Base-by-base conservation (phyloP, 2,329 filamentous ascomycete species). In the Xylaria hypoxylon region DNA sequence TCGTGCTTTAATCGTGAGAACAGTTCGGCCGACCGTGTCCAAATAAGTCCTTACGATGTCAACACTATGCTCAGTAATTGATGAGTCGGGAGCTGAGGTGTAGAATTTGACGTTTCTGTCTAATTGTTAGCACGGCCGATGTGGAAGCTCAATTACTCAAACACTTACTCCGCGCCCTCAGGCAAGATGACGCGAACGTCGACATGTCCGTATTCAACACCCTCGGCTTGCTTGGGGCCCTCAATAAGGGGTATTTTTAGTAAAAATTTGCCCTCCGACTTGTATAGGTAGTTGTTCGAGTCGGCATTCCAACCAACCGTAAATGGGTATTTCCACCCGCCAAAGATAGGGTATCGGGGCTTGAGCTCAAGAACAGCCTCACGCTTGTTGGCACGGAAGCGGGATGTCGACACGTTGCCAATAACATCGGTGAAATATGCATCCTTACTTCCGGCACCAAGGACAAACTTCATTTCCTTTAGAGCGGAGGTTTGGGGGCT, bases 271-370 rank as follows among this genome's bases (percentile, higher is more conserved):
- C 93, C 89, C 28, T 85, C 86, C 51, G 84, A 81, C 47, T 87
- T 84, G 72, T 84, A 87, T 74, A 99, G 78, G 78, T 92, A 96
- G 64, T 87, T 88, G 74, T 89, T 89, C 31, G 96, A 85, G 71
- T 97, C 89, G 59, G 92, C 90, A 82, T 98, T 96, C 96, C 96
- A 99, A 72, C 96, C 96, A 64, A 98, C 90, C 65, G 92, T 93
- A 84, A 98, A 99, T 71, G 92, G 96, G 81, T 97, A 98, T 80
- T 97, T 97, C 96, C 96, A 99, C 67, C 93, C 94, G 67, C 96
- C 96, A 75, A 97, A 99, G 26, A 99, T 80, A n/a, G 96, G 96
- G 80, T 97, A 99, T 59, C 96, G 89, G 22, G 96, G 96, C 84
- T 94, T 96, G 69, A 97, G 85, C 80, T 97, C 94, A 31, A 99